Evolutionary conservation across 306 rosid genomes (phyloP).

Genomic region (Ormosia emarginata): DNA sequence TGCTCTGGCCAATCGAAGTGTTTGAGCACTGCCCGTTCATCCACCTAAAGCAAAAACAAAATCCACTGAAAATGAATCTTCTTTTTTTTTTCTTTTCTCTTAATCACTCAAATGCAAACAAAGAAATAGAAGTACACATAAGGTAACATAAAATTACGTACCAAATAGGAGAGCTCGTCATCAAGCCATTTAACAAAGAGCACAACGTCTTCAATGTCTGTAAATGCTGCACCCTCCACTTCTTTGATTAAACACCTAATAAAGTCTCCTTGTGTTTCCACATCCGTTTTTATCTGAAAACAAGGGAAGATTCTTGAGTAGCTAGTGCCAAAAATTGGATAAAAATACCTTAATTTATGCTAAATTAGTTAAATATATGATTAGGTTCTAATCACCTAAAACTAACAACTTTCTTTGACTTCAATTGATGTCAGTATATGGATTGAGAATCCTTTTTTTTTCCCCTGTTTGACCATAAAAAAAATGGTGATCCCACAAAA

Average conservation of each 20-base stretch:
- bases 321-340: background rate
- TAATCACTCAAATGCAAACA: background rate
- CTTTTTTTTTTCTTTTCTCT: background rate
- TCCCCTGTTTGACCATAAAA: background rate
- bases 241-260: constrained; percentile 76
- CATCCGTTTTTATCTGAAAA: constrained; percentile 80
- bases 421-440: background rate
- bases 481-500: background rate
- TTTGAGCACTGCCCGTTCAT: constrained; percentile 90
- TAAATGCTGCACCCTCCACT: constrained; percentile 77
- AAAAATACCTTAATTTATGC: background rate
- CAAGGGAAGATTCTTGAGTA: background rate
- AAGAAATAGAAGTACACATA: background rate
- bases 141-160: constrained; percentile 7
- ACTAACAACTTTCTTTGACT: background rate
- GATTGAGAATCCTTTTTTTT: background rate
- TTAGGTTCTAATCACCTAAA: background rate
- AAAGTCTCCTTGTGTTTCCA: constrained; percentile 90
- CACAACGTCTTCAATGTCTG: constrained; percentile 76
- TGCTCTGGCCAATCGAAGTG: constrained; percentile 96
- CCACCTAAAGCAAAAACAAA: constrained; percentile 46
- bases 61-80: background rate
- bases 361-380: background rate
- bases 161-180: constrained; percentile 89
- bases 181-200: constrained; percentile 94